These are phyloP conservation scores for Kazachstania sp. DNA, from an alignment of 1,139 yeast species.

Conservation along the genomic window DNA sequence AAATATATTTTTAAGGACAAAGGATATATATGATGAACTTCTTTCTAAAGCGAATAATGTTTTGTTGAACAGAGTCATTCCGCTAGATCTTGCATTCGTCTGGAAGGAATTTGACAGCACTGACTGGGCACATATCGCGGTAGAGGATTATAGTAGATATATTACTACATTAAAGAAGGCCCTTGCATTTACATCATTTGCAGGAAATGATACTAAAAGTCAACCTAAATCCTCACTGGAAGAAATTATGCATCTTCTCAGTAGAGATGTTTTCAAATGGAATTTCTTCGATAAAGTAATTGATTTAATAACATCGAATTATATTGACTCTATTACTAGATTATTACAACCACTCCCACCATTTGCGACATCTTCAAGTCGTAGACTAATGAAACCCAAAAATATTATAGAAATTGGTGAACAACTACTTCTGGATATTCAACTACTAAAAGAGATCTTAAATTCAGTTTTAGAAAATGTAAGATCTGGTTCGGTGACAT, in stretches of 20 bases:
- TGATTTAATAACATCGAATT: slow-evolving; percentile 53
- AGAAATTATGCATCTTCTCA: slow-evolving; percentile 50
- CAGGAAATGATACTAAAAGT: slow-evolving; percentile 1
- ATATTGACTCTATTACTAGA: slow-evolving; percentile 48
- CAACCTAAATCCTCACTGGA: slow-evolving; percentile 17
- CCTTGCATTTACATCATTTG: slow-evolving; percentile 34
- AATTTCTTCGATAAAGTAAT: slow-evolving; percentile 70
- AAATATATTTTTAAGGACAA: slow-evolving; percentile 46
- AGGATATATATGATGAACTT: slow-evolving; percentile 48
- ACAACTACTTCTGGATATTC: slow-evolving; percentile 68
- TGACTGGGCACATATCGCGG: slow-evolving; percentile 63
- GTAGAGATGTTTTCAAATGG: slow-evolving; percentile 63
- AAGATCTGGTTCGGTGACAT: slow-evolving; percentile 3
- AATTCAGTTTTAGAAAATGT: slow-evolving; percentile 18
- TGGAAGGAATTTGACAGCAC: slow-evolving; percentile 84
- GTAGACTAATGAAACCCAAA: slow-evolving; percentile 29
- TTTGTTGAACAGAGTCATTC: slow-evolving; percentile 50
- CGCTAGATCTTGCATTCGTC: slow-evolving; percentile 50
- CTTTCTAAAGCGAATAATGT: slow-evolving; percentile 52
- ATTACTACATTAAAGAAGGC: slow-evolving; percentile 48
- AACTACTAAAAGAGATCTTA: slow-evolving; percentile 51
- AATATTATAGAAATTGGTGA: slow-evolving; percentile 74
- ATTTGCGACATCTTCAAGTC: slow-evolving; percentile 14
- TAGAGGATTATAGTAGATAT: slow-evolving; percentile 65
- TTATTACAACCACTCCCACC: slow-evolving; percentile 31